Evolutionary conservation across 1,139 yeast genomes (phyloP), one percentile per base, ranked within the genome.

Genomic region (Kodamaea suecica): DNA sequence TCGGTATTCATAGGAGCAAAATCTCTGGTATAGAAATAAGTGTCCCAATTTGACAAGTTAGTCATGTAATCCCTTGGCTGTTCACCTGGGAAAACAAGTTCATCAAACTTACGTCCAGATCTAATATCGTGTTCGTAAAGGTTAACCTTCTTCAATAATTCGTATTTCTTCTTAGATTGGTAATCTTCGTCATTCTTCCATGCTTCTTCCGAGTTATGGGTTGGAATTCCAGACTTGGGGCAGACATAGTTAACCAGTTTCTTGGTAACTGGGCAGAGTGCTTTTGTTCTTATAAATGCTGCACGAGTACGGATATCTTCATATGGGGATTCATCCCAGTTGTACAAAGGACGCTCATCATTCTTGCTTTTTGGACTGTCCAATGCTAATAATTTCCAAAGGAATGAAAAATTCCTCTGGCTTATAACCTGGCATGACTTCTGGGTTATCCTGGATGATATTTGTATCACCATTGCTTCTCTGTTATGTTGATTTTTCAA

Each of bases 1-100:
- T 90, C 97, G 9, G 96, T 85, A 59, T 92, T 95, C 97, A 92
- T 90, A 4, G 97, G 90, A 51, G 80, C 82, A 58, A 87, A 92
- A 51, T 84, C 86, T 58, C 98, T 75, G 0, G 98, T 92, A 61
- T 92, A 92, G 57, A 92, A 83, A 52, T 78, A 92, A 13, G 95
- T 71, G 59, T 92, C 97, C 98, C 98, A 92, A 57, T 76, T 81
- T 35, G 80, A 68, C 59, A 90, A 76, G 58, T 86, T 90, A 41
- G 88, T 80, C 43, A 78, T 70, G 40, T 80, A 81, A 55, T 90
- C 97, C 34, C 71, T 70, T 43, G 81, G 85, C 59, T 86, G 95
- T 19, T 69, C 75, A 5, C 78, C 81, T 3, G 98, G 97, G 63
- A 92, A 88, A 47, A 86, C 92, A 56, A 92, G 88, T 62, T 92